Conservation (phyloP, 1,284 basidiomycete species). For the Boletus smithii region DNA sequence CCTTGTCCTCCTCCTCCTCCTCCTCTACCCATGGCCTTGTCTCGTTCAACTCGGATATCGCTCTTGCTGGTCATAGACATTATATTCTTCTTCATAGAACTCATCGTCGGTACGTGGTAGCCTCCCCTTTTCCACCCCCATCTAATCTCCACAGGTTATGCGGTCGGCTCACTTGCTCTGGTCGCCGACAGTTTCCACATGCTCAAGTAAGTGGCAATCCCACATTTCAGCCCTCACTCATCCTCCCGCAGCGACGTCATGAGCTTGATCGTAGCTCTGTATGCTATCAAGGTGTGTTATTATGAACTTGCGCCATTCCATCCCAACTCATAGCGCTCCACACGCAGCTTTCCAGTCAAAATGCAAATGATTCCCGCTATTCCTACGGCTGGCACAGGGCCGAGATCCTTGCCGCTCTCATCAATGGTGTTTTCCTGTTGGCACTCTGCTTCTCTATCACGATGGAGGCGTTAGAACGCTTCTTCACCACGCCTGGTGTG, state of each 20-base stretch:
- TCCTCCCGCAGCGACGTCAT: constrained; percentile 75
- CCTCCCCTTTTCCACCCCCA: neutral
- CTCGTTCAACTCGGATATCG: constrained; percentile 75
- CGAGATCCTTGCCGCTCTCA: constrained; percentile 93
- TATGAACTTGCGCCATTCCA: neutral
- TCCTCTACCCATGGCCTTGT: constrained; percentile 48
- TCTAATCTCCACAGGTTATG: constrained; percentile 62
- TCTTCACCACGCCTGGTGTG: constrained; percentile 80
- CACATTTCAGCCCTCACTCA: constrained; percentile 8
- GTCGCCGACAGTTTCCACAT: constrained; percentile 98
- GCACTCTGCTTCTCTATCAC: constrained; percentile 96
- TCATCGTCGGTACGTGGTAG: constrained; percentile 65
- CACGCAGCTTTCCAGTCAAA: constrained; percentile 53
- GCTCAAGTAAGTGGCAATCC: constrained; percentile 71
- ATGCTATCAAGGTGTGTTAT: constrained; percentile 82
- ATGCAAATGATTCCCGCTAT: constrained; percentile 57
- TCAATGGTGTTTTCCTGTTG: constrained; percentile 95
- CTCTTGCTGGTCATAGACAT: constrained; percentile 83
- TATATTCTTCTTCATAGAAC: constrained; percentile 90
- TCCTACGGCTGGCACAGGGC: constrained; percentile 98
- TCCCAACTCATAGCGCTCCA: constrained; percentile 1
- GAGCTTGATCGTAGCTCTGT: constrained; percentile 92
- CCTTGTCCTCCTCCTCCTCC: no score
- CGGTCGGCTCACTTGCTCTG: constrained; percentile 90
- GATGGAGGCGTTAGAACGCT: constrained; percentile 89